A percentile compares a stretch with the other conserved stretches of the same genome.
These are phyloP conservation scores for Starmerella khaoyaiensis DNA, from an alignment of 805 yeast species.

Conservation along the genomic window DNA sequence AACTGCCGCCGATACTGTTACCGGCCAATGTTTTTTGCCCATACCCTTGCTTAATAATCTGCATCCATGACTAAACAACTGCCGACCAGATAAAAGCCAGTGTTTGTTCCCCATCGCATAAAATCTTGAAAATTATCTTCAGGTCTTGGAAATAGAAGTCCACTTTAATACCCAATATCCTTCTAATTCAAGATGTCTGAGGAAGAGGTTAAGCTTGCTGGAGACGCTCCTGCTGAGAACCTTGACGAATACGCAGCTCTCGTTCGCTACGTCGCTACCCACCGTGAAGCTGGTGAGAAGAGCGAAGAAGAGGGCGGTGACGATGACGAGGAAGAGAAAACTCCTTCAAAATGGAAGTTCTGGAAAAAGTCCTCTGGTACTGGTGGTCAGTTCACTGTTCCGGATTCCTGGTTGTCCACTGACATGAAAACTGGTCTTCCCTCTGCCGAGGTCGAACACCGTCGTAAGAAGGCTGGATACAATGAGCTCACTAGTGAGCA, in stretches of 20 bases:
- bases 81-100: conserved; percentile 14
- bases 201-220: conserved; percentile 20
- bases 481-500: conserved; percentile 83
- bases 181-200: conserved; percentile 24
- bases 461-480: conserved; percentile 82
- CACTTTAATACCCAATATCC: conserved; percentile 20
- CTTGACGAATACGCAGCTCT: conserved; percentile 30
- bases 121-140: conserved; percentile 9
- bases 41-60: conserved; percentile 11
- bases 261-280: conserved; percentile 28
- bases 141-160: conserved; percentile 16
- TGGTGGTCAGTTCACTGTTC: conserved; percentile 37
- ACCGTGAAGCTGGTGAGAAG: conserved; percentile 31
- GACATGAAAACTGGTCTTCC: conserved; percentile 67
- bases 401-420: conserved; percentile 71
- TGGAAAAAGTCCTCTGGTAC: conserved; percentile 40
- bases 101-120: neutral
- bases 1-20: conserved; percentile 13
- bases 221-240: conserved; percentile 32
- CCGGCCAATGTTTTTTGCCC: conserved; percentile 19
- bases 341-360: conserved; percentile 48
- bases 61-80: conserved; percentile 14
- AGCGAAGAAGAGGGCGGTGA: conserved; percentile 40
- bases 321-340: conserved; percentile 48
- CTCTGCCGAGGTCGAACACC: conserved; percentile 58